These are phyloP conservation scores for Xerocomellus amylosporus DNA, from an alignment of 768 basidiomycete genomes.

Conservation along the genomic window DNA sequence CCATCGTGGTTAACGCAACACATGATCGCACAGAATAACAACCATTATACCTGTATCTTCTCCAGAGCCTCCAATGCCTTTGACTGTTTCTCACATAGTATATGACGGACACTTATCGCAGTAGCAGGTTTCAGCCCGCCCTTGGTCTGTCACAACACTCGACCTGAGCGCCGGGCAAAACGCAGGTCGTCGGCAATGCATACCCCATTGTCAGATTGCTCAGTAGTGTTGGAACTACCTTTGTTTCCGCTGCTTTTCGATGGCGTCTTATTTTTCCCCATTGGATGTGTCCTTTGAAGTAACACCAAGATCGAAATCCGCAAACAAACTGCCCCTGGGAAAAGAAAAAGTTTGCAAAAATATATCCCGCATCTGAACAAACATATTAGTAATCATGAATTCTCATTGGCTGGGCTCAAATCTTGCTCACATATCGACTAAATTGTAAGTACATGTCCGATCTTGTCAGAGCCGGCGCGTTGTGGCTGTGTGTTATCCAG, in stretches of 20 bases:
- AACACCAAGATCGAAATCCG: no score
- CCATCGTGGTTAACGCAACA: not conserved
- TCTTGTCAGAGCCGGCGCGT: no score
- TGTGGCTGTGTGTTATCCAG: slow-evolving; percentile 7
- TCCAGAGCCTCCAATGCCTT: slow-evolving; percentile 74
- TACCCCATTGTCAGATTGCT: slow-evolving; percentile 27
- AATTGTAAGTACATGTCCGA: no score
- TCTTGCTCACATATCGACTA: no score
- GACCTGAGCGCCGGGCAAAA: not conserved
- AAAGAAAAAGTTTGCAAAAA: no score
- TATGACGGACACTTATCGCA: slow-evolving; percentile 82
- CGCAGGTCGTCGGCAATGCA: not conserved
- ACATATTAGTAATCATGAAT: no score
- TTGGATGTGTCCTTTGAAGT: slow-evolving; percentile 7
- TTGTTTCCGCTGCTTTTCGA: slow-evolving; percentile 23
- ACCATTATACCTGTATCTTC: slow-evolving; percentile 63
- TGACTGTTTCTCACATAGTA: slow-evolving; percentile 85
- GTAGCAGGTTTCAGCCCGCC: slow-evolving; percentile 72
- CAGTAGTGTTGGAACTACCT: slow-evolving; percentile 8
- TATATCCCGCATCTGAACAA: no score
- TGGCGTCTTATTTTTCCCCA: slow-evolving; percentile 31
- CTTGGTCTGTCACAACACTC: slow-evolving; percentile 40
- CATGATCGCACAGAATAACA: not conserved
- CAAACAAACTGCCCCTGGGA: no score
- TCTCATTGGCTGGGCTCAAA: no score